Evolutionary conservation across 371 early-diverging fungal genomes (phyloP), one percentile per base, ranked within the genome.

Genomic region (Syncephalastrum monosporum): DNA sequence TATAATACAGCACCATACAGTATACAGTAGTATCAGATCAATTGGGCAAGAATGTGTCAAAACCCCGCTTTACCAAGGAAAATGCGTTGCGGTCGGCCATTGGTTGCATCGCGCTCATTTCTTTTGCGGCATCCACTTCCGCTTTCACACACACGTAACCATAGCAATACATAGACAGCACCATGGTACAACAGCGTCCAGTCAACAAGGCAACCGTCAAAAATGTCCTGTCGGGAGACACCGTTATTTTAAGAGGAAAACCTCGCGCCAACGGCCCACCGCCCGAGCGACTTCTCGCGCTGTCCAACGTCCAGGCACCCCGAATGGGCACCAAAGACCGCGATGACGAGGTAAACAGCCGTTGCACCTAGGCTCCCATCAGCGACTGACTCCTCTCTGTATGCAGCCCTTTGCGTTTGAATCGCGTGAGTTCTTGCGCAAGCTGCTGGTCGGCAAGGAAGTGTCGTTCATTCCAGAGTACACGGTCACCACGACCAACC

Each of bases 211-310:
- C 87, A 52, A 64, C 80, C 1, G 91, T 91, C 48, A 97, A 97
- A 68, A 86, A 78, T 45, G 92, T 94, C 24, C 78, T 97, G 50
- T 94, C 95, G 6, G 96, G 94, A 44, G 96, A 96, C 78, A 90
- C 92, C 51, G 83, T 98, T 43, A 85, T 95, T 60, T 80, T 98
- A 38, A 81, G 92, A 50, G 93, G 93, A 16, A 82, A 82, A 24
- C 88, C 88, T 47, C 84, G 90, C 56, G 74, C 81, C 44, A 85
- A 85, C 56, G 90, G 88, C 5, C 93, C 95, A 41, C 95, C 97
- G 16, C 81, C 91, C 2, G 97, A 96, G 68, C 81, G 87, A 47
- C 75, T 89, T 23, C 71, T 97, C 38, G 90, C 89, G n/a, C 81
- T 96, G 19, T 85, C 91, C 53, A 85, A 87, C 70, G 81, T 96